Evolutionary conservation across 768 basidiomycete genomes (phyloP).

Genomic region (Polyporus arcularius): DNA sequence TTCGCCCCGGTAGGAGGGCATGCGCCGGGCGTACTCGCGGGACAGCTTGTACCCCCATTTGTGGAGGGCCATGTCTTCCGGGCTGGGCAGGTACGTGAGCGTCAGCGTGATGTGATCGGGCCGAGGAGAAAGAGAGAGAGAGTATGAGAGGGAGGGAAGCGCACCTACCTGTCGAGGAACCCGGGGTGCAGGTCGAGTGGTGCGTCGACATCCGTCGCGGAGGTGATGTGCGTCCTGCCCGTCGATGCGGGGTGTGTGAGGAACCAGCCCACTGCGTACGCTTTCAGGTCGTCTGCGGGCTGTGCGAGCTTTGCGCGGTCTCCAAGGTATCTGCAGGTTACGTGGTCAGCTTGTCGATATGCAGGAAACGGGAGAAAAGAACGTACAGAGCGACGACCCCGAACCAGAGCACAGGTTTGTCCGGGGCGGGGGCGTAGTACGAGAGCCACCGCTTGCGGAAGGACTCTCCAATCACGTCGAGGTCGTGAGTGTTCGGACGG

Average conservation of each 20-base stretch:
- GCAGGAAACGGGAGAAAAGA: too few species aligned
- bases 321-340: slow-evolving; percentile 28
- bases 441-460: slow-evolving; percentile 52
- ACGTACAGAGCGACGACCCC: slow-evolving; percentile 44
- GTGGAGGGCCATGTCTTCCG: slow-evolving; percentile 40
- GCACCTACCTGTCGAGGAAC: slow-evolving; percentile 47
- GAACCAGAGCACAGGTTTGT: slow-evolving; percentile 55
- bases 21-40: slow-evolving; percentile 57
- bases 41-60: slow-evolving; percentile 56
- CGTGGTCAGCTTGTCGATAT: too few species aligned
- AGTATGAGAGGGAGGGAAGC: slow-evolving; percentile 12
- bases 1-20: slow-evolving; percentile 43
- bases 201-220: slow-evolving; percentile 42
- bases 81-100: slow-evolving; percentile 12
- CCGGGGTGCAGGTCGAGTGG: slow-evolving; percentile 47
- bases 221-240: slow-evolving; percentile 51
- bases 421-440: slow-evolving; percentile 51
- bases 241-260: slow-evolving; percentile 46
- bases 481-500: slow-evolving; percentile 50
- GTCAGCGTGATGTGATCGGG: not conserved
- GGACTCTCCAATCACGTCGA: slow-evolving; percentile 47
- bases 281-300: slow-evolving; percentile 22
- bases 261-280: slow-evolving; percentile 33
- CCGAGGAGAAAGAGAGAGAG: too few species aligned
- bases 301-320: slow-evolving; percentile 15